Conservation (phyloP, 306 rosid genomes). For the Cotoneaster glaucophyllus region DNA sequence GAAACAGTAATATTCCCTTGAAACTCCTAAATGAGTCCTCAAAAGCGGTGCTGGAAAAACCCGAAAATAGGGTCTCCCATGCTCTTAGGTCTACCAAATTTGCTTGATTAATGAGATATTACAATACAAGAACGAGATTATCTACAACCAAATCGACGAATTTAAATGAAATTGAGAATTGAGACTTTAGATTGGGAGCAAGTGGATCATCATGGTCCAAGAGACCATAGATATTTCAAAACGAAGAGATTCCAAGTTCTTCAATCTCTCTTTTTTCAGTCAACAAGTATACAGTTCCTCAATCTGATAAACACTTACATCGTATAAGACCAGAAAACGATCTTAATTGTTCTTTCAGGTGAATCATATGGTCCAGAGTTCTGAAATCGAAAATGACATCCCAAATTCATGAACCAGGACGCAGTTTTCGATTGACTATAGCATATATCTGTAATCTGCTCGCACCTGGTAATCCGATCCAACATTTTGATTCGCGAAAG, state of each 20-base stretch:
- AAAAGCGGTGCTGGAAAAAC: too few relatives aligned
- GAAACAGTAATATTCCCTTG: too few relatives aligned
- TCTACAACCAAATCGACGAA: too few relatives aligned
- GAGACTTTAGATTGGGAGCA: too few relatives aligned
- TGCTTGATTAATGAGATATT: too few relatives aligned
- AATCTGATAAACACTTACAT: conserved; percentile 2
- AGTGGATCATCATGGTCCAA: neutral
- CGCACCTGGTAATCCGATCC: neutral
- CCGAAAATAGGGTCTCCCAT: too few relatives aligned
- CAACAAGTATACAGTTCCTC: neutral
- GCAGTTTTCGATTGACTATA: neutral
- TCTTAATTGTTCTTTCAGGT: neutral
- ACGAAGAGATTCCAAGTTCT: neutral
- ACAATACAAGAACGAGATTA: too few relatives aligned
- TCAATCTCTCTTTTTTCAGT: neutral
- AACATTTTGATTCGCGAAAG: neutral
- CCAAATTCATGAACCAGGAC: neutral
- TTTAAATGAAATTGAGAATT: too few relatives aligned
- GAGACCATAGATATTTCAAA: neutral
- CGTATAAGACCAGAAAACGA: conserved; percentile 5
- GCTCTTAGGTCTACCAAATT: too few relatives aligned
- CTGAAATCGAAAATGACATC: neutral
- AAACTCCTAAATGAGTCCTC: too few relatives aligned
- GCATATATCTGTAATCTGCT: neutral
- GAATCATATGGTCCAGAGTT: neutral